phyloP scores from a whole-genome alignment of 495 filamentous ascomycete genomes.

The Amphirosellinia nigrospora region DNA sequence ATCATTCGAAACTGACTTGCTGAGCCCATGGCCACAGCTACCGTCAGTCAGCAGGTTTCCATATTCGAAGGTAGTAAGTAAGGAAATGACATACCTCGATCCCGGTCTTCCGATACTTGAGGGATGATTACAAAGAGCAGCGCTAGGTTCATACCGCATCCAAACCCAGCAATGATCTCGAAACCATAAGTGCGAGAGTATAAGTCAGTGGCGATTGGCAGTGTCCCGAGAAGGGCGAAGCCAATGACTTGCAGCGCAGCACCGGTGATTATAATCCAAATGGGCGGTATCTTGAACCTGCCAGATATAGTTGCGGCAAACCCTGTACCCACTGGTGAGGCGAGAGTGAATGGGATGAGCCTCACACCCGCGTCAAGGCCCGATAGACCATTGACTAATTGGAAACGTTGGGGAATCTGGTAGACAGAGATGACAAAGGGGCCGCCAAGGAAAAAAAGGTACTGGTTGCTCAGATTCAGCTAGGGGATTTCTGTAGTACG shows the following conservation, averaged over 20 bases:
- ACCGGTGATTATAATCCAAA: constrained; percentile 27
- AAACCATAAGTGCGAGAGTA: constrained; percentile 40
- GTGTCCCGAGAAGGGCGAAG: constrained; percentile 21
- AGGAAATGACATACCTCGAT: constrained; percentile 23
- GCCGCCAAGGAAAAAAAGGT: constrained; percentile 23
- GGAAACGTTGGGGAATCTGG: constrained; percentile 56
- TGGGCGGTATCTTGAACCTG: constrained; percentile 31
- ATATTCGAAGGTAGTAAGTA: too few relatives aligned
- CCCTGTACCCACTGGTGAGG: constrained; percentile 42
- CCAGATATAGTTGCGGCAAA: constrained; percentile 37
- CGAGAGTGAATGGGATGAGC: constrained; percentile 51
- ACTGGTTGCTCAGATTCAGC: too few relatives aligned
- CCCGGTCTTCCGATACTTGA: constrained; percentile 1
- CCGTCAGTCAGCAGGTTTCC: too few relatives aligned
- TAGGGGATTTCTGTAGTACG: too few relatives aligned
- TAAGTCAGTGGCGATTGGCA: constrained; percentile 22
- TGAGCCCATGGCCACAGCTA: constrained; percentile 31
- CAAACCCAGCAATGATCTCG: constrained; percentile 41
- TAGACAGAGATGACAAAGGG: constrained; percentile 43
- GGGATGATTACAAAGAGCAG: constrained; percentile 28
- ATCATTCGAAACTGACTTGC: constrained; percentile 32
- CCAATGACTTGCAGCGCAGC: constrained; percentile 27
- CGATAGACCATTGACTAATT: constrained; percentile 48
- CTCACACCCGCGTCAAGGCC: constrained; percentile 51
- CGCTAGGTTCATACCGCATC: constrained; percentile 39